Evolutionary conservation across 192 early-diverging fungal species (phyloP).

Genomic region (Entomortierella beljakovae): DNA sequence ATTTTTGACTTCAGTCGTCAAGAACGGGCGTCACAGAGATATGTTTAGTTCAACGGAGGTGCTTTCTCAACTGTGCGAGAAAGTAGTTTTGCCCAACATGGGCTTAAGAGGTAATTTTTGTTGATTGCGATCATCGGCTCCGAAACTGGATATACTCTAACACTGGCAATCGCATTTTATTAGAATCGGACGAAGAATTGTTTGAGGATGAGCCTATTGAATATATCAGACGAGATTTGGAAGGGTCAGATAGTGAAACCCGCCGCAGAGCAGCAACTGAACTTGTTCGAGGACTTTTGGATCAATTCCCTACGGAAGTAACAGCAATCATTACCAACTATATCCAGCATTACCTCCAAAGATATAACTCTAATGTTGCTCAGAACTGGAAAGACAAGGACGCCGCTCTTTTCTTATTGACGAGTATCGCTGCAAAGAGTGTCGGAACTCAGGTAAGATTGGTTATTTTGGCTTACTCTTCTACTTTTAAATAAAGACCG

Average conservation of each 20-base stretch:
- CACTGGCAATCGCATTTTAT: not conserved
- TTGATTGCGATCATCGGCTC: not conserved
- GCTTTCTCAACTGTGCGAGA: slow-evolving; percentile 87
- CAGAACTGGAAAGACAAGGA: slow-evolving; percentile 96
- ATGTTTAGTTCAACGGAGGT: slow-evolving; percentile 82
- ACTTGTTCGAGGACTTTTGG: slow-evolving; percentile 91
- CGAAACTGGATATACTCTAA: no score
- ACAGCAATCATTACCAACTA: slow-evolving; percentile 87
- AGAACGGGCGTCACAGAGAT: slow-evolving; percentile 73
- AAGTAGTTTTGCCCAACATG: slow-evolving; percentile 95
- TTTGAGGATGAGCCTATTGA: slow-evolving; percentile 98
- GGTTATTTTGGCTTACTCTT: not conserved
- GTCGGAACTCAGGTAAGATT: slow-evolving; percentile 72
- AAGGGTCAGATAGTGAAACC: slow-evolving; percentile 92
- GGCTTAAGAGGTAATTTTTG: slow-evolving; percentile 69
- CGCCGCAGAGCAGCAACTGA: slow-evolving; percentile 93
- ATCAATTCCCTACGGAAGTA: slow-evolving; percentile 86
- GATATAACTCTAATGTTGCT: slow-evolving; percentile 75
- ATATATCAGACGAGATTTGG: slow-evolving; percentile 92
- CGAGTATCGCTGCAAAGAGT: slow-evolving; percentile 86
- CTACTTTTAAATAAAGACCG: not conserved
- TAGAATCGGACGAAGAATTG: slow-evolving; percentile 88
- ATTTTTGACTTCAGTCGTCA: slow-evolving; percentile 90
- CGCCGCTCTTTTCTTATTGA: slow-evolving; percentile 93
- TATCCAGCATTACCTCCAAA: slow-evolving; percentile 74